phyloP scores from a whole-genome alignment of 1,284 basidiomycete genomes.

The Apiotrichum gamsii region DNA sequence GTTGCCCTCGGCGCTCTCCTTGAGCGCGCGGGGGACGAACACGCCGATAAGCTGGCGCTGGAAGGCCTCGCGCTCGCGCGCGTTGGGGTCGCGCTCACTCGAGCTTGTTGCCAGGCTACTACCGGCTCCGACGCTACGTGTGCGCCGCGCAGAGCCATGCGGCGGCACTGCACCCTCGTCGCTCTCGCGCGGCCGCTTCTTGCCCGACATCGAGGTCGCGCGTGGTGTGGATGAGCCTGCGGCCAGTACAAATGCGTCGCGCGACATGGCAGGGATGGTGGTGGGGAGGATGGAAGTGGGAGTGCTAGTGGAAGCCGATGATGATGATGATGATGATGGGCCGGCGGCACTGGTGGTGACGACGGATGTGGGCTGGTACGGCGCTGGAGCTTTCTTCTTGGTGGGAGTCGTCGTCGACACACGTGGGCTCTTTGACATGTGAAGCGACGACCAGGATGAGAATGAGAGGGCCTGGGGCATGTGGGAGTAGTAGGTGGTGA shows the following conservation, averaged over 20 bases:
- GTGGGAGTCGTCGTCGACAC: no score
- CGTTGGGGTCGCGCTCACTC: slow-evolving; percentile 9
- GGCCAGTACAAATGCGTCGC: background rate
- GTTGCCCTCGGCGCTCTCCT: slow-evolving; percentile 42
- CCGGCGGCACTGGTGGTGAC: slow-evolving; percentile 5
- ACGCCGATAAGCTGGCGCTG: slow-evolving; percentile 45
- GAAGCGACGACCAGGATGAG: slow-evolving; percentile 30
- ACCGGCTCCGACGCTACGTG: slow-evolving; percentile 33
- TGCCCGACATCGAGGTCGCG: slow-evolving; percentile 22
- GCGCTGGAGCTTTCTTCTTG: background rate
- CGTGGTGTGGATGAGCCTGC: no score
- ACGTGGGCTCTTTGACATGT: slow-evolving; percentile 26
- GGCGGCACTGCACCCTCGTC: slow-evolving; percentile 15
- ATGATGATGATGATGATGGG: slow-evolving; percentile 5
- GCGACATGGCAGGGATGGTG: slow-evolving; percentile 6
- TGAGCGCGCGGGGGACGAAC: slow-evolving; percentile 44
- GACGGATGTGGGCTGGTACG: background rate
- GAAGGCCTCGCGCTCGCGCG: slow-evolving; percentile 36
- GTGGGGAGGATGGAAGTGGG: no score
- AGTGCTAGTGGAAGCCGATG: background rate
- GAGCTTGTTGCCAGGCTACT: no score
- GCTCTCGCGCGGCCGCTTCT: slow-evolving; percentile 39
- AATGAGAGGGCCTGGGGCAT: slow-evolving; percentile 20
- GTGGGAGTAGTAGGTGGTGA: background rate
- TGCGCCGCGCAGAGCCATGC: slow-evolving; percentile 22